These are phyloP conservation scores for Stereocaulon alpinum DNA, from an alignment of 495 filamentous ascomycete species.

Conservation along the genomic window DNA sequence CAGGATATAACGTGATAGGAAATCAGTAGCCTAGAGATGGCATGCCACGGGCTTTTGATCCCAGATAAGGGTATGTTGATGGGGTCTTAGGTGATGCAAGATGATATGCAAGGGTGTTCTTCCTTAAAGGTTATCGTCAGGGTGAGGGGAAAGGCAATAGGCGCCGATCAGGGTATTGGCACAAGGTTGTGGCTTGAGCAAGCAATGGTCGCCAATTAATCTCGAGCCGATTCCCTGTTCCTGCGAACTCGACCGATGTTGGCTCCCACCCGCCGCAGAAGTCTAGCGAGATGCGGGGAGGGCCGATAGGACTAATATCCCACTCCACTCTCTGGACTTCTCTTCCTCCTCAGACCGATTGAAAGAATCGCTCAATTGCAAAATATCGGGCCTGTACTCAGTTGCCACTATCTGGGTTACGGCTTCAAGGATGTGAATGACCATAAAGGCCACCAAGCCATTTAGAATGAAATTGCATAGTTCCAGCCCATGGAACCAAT, in stretches of 20 bases:
- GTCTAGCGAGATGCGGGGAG: slow-evolving; percentile 4
- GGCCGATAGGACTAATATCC: not conserved
- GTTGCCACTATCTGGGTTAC: no score
- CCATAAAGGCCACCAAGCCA: no score
- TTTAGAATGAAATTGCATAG: no score
- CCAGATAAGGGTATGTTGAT: not conserved
- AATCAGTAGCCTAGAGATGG: not conserved
- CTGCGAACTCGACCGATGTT: not conserved
- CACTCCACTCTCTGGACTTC: no score
- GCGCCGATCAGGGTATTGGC: not conserved
- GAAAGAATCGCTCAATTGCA: no score
- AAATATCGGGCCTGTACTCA: no score
- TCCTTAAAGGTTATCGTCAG: not conserved
- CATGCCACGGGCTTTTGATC: not conserved
- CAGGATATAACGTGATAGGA: not conserved
- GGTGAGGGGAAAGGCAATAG: slow-evolving; percentile 5
- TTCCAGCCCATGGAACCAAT: no score
- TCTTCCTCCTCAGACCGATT: no score
- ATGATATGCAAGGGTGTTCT: not conserved
- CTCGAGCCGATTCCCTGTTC: slow-evolving; percentile 2
- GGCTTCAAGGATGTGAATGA: no score
- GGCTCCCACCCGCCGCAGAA: not conserved
- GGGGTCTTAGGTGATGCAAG: not conserved
- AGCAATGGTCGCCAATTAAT: not conserved
- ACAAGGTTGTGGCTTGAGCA: slow-evolving; percentile 1